phyloP scores from a whole-genome alignment of 2,329 filamentous ascomycete genomes.

The Didymella sp. region DNA sequence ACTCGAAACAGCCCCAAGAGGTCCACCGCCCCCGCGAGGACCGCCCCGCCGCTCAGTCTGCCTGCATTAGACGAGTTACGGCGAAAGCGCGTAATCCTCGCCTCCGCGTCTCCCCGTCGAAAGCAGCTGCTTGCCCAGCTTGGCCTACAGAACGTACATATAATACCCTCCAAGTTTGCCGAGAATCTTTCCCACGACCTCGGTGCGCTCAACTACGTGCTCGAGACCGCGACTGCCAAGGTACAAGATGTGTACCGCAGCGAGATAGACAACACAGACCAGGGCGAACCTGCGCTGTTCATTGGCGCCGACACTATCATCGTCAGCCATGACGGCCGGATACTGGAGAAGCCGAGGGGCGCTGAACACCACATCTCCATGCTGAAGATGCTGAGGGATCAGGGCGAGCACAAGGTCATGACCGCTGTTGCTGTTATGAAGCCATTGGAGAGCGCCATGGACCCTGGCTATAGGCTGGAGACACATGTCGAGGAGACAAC shows the following conservation, averaged over 20 bases:
- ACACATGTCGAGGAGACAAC: conserved; percentile 86
- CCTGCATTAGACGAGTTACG: conserved; percentile 80
- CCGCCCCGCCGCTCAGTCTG: conserved; percentile 75
- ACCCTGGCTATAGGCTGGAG: conserved; percentile 85
- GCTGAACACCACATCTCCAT: conserved; percentile 84
- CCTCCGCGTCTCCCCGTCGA: conserved; percentile 85
- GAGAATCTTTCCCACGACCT: conserved; percentile 92
- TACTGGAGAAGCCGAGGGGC: conserved; percentile 88
- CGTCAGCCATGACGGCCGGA: conserved; percentile 73
- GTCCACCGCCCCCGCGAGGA: conserved; percentile 65
- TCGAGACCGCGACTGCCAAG: conserved; percentile 84
- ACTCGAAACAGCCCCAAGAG: conserved; percentile 26
- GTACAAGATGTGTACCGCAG: conserved; percentile 73
- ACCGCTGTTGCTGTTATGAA: conserved; percentile 86
- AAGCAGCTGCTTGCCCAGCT: conserved; percentile 83
- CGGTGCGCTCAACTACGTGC: conserved; percentile 87
- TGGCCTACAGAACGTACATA: conserved; percentile 81
- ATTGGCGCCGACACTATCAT: conserved; percentile 93
- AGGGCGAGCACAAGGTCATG: conserved; percentile 78
- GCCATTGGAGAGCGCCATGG: conserved; percentile 77
- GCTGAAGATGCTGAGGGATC: conserved; percentile 82
- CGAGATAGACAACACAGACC: conserved; percentile 62
- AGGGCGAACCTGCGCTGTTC: conserved; percentile 80
- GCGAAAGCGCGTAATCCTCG: conserved; percentile 83
- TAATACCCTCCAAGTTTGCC: conserved; percentile 80